phyloP scores from a whole-genome alignment of 192 early-diverging fungal species.

The Kappamyces sp. region DNA sequence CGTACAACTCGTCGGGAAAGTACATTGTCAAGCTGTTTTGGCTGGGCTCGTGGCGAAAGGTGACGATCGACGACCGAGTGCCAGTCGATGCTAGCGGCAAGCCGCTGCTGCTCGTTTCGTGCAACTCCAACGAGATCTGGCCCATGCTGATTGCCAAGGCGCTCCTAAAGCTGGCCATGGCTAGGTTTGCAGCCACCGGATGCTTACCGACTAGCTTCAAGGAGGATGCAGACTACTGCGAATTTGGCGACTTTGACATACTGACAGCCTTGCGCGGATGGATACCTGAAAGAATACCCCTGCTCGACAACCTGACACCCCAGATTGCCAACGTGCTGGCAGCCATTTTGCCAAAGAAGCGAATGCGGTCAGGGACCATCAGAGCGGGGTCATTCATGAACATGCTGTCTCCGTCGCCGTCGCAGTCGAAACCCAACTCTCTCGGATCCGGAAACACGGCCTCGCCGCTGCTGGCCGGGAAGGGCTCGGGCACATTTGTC shows the following conservation, averaged over 20 bases:
- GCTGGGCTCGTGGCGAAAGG: slow-evolving; percentile 56
- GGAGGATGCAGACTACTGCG: slow-evolving; percentile 26
- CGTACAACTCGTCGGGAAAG: slow-evolving; percentile 51
- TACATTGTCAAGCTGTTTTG: slow-evolving; percentile 59
- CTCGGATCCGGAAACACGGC: too few relatives aligned
- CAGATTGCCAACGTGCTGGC: too few relatives aligned
- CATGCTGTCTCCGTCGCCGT: too few relatives aligned
- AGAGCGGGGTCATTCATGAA: too few relatives aligned
- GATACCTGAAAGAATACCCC: slow-evolving; percentile 40
- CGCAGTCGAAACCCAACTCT: too few relatives aligned
- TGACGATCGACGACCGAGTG: slow-evolving; percentile 56
- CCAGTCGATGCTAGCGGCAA: slow-evolving; percentile 49
- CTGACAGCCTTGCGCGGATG: slow-evolving; percentile 44
- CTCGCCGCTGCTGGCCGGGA: too few relatives aligned
- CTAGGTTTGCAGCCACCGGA: slow-evolving; percentile 30
- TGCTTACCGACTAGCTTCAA: slow-evolving; percentile 23
- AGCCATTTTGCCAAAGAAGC: too few relatives aligned
- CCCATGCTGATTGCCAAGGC: slow-evolving; percentile 55
- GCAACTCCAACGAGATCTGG: slow-evolving; percentile 47
- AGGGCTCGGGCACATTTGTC: too few relatives aligned
- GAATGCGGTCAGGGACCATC: too few relatives aligned
- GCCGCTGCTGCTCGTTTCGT: slow-evolving; percentile 35
- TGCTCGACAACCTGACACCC: too few relatives aligned
- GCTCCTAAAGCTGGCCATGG: slow-evolving; percentile 45
- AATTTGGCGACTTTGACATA: slow-evolving; percentile 49